Evolutionary conservation across 2,329 filamentous ascomycete species (phyloP).

Genomic region (Ophiostoma ips): DNA sequence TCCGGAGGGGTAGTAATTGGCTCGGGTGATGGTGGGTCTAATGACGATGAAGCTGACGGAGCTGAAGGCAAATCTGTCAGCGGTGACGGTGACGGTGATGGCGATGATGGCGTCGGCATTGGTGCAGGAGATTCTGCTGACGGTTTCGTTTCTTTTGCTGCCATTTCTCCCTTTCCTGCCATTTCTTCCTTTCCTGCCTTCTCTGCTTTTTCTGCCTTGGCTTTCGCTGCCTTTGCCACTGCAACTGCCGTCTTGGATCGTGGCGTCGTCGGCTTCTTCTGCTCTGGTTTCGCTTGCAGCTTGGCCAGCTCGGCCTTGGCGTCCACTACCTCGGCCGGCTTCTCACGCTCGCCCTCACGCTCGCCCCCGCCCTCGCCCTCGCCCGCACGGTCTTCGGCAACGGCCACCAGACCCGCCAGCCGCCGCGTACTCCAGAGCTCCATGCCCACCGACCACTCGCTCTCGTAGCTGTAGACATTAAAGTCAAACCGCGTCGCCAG

Average conservation of each 20-base stretch:
- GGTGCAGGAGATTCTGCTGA: neutral
- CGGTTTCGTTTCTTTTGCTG: neutral
- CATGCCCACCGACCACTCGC: slow-evolving; percentile 78
- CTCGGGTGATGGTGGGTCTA: neutral
- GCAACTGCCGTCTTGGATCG: neutral
- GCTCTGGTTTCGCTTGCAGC: neutral
- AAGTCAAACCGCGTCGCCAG: slow-evolving; percentile 90
- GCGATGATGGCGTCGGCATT: neutral
- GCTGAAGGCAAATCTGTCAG: too few relatives aligned
- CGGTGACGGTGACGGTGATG: too few relatives aligned
- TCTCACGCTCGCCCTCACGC: neutral
- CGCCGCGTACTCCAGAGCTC: slow-evolving; percentile 72
- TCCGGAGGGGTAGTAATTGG: too few relatives aligned
- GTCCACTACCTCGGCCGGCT: neutral
- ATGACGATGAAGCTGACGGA: neutral
- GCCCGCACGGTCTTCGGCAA: slow-evolving; percentile 17
- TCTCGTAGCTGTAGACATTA: slow-evolving; percentile 97
- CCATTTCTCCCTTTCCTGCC: too few relatives aligned
- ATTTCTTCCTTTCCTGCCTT: too few relatives aligned
- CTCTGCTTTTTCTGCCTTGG: neutral
- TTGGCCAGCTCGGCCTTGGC: neutral
- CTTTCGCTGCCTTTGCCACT: neutral
- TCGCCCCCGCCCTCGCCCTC: too few relatives aligned
- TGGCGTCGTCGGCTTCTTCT: neutral
- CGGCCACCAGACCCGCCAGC: slow-evolving; percentile 24